Evolutionary conservation across 768 basidiomycete species (phyloP).

Genomic region (Suillus alpinus): DNA sequence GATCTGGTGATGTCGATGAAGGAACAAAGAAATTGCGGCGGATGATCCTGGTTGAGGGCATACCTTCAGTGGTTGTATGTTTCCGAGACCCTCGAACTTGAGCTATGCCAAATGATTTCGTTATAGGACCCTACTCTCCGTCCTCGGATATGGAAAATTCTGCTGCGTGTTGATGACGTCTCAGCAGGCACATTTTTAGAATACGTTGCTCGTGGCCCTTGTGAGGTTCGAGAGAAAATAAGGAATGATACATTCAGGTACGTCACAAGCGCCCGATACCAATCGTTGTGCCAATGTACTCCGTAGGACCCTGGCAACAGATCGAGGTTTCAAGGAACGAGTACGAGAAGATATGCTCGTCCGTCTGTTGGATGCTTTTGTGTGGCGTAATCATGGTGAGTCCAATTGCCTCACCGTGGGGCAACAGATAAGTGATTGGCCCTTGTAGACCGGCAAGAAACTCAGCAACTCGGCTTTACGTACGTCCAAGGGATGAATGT

Average conservation of each 20-base stretch:
- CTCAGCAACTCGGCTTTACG: conserved; percentile 81
- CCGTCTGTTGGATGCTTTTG: conserved; percentile 94
- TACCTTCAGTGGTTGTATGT: conserved; percentile 74
- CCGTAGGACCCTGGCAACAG: conserved; percentile 85
- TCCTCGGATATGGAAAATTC: conserved; percentile 92
- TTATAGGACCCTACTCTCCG: conserved; percentile 77
- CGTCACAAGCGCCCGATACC: conserved; percentile 5
- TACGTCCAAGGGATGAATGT: conserved; percentile 99
- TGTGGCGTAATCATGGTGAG: conserved; percentile 89
- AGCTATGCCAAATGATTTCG: conserved; percentile 6
- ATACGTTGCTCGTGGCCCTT: conserved; percentile 82
- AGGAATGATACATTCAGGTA: conserved; percentile 96
- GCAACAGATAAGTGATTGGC: not conserved
- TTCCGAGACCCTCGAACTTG: not conserved
- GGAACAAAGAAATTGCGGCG: conserved; percentile 82
- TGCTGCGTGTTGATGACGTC: conserved; percentile 77
- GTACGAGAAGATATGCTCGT: conserved; percentile 97
- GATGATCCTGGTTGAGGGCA: conserved; percentile 87
- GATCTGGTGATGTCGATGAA: conserved; percentile 70
- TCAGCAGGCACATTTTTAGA: conserved; percentile 72
- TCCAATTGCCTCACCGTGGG: not conserved
- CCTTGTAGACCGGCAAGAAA: conserved; percentile 66
- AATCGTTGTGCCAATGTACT: conserved; percentile 3
- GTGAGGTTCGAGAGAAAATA: conserved; percentile 87
- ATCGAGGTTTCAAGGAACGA: conserved; percentile 95